Base-by-base conservation (phyloP, 352 stramenopile species). In the Phytophthora kernoviae region DNA sequence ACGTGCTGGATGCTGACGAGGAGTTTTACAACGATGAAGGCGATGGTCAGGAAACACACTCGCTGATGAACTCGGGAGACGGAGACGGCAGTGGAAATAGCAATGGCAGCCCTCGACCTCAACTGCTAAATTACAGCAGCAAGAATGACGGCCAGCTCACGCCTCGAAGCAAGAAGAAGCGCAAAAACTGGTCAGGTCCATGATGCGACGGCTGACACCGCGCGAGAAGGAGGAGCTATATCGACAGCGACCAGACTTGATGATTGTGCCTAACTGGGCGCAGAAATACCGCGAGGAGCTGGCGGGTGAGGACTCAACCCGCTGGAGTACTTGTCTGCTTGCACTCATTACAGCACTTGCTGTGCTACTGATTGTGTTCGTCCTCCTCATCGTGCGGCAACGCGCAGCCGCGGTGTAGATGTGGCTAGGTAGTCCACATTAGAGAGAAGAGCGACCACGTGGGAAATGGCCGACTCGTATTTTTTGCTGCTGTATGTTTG, bases 251-350 rank as follows among this genome's bases (percentile, higher is more conserved):
- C 87, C 87, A 18, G 87, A 95, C 36, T 54, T 95, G 50, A 91
- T 91, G 83, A 95, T 95, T 66, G 73, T 93, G 43, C 87, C 87
- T 3, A 95, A 95, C 49, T 95, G 87, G 87, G 87, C 87, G 6
- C 84, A 94, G 46, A 95, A 95, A 55, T 95, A 95, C 50, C 84
- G 87, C 27, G 84, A 95, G 63, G 87, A 93, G 53, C 75, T 95
- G 44, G 75, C 79, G 22, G 84, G 85, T 21, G 75, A 78, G 42
- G 81, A 91, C 36, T 79, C 81, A 32, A 73, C 76, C 45, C 77
- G 73, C 50, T 95, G 84, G 75, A 91, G 86, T 53, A 73, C 85
- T 15, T 93, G 87, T 84, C 64, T 95, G 53, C 67, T 93, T 33
- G 74, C 72, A 20, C 78, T 94, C 56, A 93, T 95, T 52, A 72